These are phyloP conservation scores for Moniliella sp. DNA, from an alignment of 1,284 basidiomycete genomes.

Conservation along the genomic window DNA sequence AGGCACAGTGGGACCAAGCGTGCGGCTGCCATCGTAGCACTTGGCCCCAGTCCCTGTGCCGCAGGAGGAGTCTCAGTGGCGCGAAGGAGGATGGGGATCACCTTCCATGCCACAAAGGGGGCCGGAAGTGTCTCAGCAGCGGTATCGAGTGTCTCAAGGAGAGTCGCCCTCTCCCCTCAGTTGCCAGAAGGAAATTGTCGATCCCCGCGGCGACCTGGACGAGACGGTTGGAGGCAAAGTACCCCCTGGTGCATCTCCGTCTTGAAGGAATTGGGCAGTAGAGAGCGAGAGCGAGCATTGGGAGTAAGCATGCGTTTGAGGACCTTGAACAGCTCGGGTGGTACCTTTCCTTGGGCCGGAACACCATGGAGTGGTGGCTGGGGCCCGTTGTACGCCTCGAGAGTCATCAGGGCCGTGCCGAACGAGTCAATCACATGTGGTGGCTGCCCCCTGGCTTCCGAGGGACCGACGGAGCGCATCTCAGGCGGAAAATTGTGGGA, in stretches of 20 bases:
- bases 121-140: conserved; percentile 43
- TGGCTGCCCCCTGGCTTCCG: conserved; percentile 43
- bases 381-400: conserved; percentile 21
- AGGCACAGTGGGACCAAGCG: conserved; percentile 21
- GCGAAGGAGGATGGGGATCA: too few species aligned
- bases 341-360: conserved; percentile 57
- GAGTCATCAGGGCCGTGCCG: conserved; percentile 14
- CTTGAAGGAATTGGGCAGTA: conserved; percentile 31
- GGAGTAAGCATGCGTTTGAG: conserved; percentile 76
- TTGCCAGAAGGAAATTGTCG: conserved; percentile 63
- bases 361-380: conserved; percentile 43
- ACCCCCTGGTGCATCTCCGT: conserved; percentile 41
- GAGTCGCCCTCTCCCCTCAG: conserved; percentile 53
- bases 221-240: conserved; percentile 63
- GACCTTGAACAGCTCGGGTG: conserved; percentile 50
- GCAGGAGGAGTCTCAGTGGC: too few species aligned
- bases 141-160: conserved; percentile 5
- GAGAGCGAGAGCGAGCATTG: conserved; percentile 58
- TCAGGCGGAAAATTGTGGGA: conserved; percentile 48
- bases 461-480: conserved; percentile 61
- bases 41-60: too few species aligned
- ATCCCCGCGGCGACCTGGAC: conserved; percentile 65
- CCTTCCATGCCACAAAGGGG: conserved; percentile 63
- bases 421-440: conserved; percentile 16
- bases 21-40: too few species aligned